Base-by-base conservation (phyloP, 2,329 filamentous ascomycete species). In the Dichotomopilus funicola region DNA sequence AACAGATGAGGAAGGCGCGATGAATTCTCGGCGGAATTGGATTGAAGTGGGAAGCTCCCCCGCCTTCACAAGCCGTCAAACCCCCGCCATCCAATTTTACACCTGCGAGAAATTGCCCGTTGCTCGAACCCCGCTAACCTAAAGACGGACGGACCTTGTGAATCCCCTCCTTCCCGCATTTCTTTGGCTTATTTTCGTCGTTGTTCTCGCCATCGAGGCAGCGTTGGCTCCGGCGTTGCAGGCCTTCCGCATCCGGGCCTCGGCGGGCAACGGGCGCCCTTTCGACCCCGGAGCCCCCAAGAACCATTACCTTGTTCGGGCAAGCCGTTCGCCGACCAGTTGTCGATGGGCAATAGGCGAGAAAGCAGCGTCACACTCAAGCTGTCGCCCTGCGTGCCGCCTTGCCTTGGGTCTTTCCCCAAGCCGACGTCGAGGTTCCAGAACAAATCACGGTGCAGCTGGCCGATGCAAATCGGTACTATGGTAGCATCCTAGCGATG, bases 371-470 rank as follows among this genome's bases (percentile, higher is more conserved):
- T 60, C 52, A 53, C 58, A 60, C 50, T 46, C 36, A 38, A 52
- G 40, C 48, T 42, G 46, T 46, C 48, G 55, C 58, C 55, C 50
- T 49, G 42, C 50, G 52, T 27, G 19, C 19, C 19, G 19, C 19
- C 19, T 27, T 27, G 19, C 19, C 52, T 49, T 49, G 46, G 48
- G 53, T 47, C 48, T 48, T 53, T 35, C 13, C 11, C 37, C 43
- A 49, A 42, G 50, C 49, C 13, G 11, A 42, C 43, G 41, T 40
- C 43, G 40, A 57, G 47, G 8, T 56, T 60, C 58, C 58, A 60
- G 58, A 60, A 56, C 58, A 55, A 48, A 45, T 12, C 37, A 12
- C 51, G 48, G 54, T 45, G 53, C 49, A 54, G 55, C 52, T 51
- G 43, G 45, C 54, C 51, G 45, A 54, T 54, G 44, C 48, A 36